Evolutionary conservation across 2,329 filamentous ascomycete species (phyloP).

Genomic region (Talaromyces sp.): DNA sequence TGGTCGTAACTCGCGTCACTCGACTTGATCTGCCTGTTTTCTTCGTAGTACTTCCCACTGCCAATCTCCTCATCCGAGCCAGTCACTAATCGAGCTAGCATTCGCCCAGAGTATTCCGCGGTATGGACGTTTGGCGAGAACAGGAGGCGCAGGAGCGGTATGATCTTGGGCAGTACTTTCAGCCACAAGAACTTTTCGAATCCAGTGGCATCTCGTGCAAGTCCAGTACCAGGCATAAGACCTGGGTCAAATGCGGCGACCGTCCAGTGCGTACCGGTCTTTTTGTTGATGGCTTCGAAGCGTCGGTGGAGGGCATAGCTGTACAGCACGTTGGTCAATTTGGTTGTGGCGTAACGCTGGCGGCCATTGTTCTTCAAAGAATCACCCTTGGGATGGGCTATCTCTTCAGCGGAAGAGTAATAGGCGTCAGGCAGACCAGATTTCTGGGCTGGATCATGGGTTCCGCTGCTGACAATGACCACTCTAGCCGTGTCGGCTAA

Average conservation of each 20-base stretch:
- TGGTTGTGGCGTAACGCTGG: constrained; percentile 47
- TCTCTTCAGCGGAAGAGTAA: constrained; percentile 47
- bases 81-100: constrained; percentile 44
- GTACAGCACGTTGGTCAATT: constrained; percentile 53
- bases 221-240: constrained; percentile 50
- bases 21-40: constrained; percentile 38
- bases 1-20: constrained; percentile 48
- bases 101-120: constrained; percentile 41
- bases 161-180: constrained; percentile 33
- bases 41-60: constrained; percentile 49
- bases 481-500: constrained; percentile 46
- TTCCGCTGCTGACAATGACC: constrained; percentile 47
- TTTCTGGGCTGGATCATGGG: constrained; percentile 50
- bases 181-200: constrained; percentile 37
- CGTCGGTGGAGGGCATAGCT: constrained; percentile 46
- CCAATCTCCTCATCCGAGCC: constrained; percentile 33
- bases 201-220: constrained; percentile 37
- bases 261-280: constrained; percentile 35
- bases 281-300: constrained; percentile 25
- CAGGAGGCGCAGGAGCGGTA: constrained; percentile 37
- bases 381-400: constrained; percentile 43
- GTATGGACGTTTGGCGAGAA: constrained; percentile 40
- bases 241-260: constrained; percentile 50
- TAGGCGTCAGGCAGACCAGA: constrained; percentile 44
- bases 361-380: constrained; percentile 34